These are phyloP conservation scores for Leccinum subgranulosum DNA, from an alignment of 768 basidiomycete genomes.

Conservation along the genomic window DNA sequence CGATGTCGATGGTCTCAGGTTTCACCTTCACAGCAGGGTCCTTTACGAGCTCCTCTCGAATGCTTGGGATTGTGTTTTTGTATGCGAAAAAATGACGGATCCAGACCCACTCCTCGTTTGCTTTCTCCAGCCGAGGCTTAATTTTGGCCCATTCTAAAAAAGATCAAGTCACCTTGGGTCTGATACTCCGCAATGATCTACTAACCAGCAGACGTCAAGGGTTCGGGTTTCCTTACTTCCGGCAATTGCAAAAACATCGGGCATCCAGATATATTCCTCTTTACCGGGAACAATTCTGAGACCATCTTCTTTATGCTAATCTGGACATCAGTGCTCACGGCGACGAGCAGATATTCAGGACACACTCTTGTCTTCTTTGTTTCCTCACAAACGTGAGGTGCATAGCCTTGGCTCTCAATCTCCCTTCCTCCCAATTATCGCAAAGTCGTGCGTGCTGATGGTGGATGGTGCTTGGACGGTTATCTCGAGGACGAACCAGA, in stretches of 20 bases:
- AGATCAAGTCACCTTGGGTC: not conserved
- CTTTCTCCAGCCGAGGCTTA: not conserved
- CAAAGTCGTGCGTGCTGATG: constrained; percentile 8
- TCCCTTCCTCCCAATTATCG: too few relatives aligned
- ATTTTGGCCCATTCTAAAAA: constrained; percentile 9
- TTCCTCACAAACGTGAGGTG: constrained; percentile 1
- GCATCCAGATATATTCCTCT: too few relatives aligned
- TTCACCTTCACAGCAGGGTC: not conserved
- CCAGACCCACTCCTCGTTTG: not conserved
- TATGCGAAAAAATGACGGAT: not conserved
- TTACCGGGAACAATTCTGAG: not conserved
- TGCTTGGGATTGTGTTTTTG: too few relatives aligned
- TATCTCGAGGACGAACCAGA: not conserved
- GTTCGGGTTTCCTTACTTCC: constrained; percentile 4
- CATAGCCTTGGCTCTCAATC: not conserved
- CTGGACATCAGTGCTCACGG: not conserved
- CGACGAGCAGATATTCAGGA: not conserved
- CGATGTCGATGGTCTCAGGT: constrained; percentile 5
- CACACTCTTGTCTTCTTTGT: constrained; percentile 5
- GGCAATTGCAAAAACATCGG: not conserved
- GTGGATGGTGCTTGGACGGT: not conserved
- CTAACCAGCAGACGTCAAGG: constrained; percentile 11
- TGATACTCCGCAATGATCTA: not conserved
- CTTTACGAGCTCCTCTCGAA: not conserved
- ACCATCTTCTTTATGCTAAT: constrained; percentile 4